These are phyloP conservation scores for Exophiala sp. DNA, from an alignment of 2,329 filamentous ascomycete species.

Conservation along the genomic window DNA sequence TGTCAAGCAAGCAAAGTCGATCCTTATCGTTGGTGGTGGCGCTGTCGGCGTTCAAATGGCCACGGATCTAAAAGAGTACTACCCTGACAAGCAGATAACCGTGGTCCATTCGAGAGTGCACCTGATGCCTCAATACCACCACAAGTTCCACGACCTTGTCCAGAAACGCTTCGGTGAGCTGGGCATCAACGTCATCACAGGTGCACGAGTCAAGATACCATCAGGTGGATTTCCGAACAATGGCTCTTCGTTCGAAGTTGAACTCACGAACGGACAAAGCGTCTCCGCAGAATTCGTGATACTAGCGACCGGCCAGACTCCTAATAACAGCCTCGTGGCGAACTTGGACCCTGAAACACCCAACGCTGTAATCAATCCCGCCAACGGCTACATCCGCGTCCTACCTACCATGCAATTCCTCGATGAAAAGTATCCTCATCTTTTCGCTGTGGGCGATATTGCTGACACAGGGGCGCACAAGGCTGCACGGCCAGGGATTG, in stretches of 20 bases:
- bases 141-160: slow-evolving; percentile 14
- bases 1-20: slow-evolving; percentile 44
- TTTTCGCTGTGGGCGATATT: slow-evolving; percentile 64
- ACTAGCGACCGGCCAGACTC: slow-evolving; percentile 47
- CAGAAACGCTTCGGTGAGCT: slow-evolving; percentile 17
- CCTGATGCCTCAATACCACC: slow-evolving; percentile 20
- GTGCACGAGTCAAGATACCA: slow-evolving; percentile 15
- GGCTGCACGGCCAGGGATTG: slow-evolving; percentile 54
- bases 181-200: slow-evolving; percentile 20
- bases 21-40: slow-evolving; percentile 46
- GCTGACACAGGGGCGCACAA: slow-evolving; percentile 48
- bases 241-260: slow-evolving; percentile 11
- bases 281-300: slow-evolving; percentile 41
- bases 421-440: slow-evolving; percentile 44
- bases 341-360: slow-evolving; percentile 30
- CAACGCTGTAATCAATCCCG: slow-evolving; percentile 32
- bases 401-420: slow-evolving; percentile 56
- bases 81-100: slow-evolving; percentile 46
- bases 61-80: slow-evolving; percentile 47
- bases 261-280: slow-evolving; percentile 11
- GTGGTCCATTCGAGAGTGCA: slow-evolving; percentile 46
- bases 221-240: slow-evolving; percentile 6
- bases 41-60: slow-evolving; percentile 52
- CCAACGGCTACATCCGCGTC: slow-evolving; percentile 51
- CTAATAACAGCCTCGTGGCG: slow-evolving; percentile 42